Percentiles rank a stretch among this genome's conserved stretches.
phyloP scores from a whole-genome alignment of 768 basidiomycete species.

The Chalciporus piperatus region DNA sequence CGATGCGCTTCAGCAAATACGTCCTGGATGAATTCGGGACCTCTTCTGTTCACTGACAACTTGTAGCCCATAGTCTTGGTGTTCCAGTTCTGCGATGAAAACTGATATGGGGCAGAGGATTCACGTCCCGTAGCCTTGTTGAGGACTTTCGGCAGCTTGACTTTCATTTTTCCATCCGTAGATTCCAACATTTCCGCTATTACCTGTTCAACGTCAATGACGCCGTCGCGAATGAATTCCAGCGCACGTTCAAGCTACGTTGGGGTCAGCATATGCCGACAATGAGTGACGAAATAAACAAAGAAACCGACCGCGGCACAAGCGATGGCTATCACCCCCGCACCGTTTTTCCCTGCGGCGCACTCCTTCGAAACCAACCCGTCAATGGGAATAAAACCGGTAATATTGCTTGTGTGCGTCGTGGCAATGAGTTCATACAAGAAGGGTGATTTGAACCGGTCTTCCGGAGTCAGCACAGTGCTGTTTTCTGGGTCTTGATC shows the following conservation, averaged over 20 bases:
- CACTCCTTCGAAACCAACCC: not conserved
- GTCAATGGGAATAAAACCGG: not conserved
- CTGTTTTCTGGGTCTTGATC: not conserved
- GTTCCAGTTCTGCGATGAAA: not conserved
- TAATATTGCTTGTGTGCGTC: constrained; percentile 1
- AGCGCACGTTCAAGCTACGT: not conserved
- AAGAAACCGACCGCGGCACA: constrained; percentile 3
- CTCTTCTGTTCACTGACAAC: not conserved
- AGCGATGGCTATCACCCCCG: not conserved
- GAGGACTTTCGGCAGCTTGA: constrained; percentile 5
- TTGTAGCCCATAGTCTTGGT: not conserved
- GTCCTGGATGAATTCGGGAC: not conserved
- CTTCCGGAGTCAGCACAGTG: not conserved
- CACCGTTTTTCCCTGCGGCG: not conserved
- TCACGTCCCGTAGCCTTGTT: constrained; percentile 5
- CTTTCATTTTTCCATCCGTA: not conserved
- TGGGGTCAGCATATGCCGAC: too few species aligned
- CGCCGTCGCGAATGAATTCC: not conserved
- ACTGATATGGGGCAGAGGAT: not conserved
- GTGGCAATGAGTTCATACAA: constrained; percentile 1
- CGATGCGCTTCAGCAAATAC: not conserved
- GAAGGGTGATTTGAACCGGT: not conserved
- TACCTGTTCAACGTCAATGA: not conserved
- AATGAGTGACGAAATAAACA: not conserved
- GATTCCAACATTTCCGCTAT: not conserved